Evolutionary conservation across 345 rosid genomes (phyloP), one percentile per base, ranked within the genome.

Genomic region (Combretum micranthum): DNA sequence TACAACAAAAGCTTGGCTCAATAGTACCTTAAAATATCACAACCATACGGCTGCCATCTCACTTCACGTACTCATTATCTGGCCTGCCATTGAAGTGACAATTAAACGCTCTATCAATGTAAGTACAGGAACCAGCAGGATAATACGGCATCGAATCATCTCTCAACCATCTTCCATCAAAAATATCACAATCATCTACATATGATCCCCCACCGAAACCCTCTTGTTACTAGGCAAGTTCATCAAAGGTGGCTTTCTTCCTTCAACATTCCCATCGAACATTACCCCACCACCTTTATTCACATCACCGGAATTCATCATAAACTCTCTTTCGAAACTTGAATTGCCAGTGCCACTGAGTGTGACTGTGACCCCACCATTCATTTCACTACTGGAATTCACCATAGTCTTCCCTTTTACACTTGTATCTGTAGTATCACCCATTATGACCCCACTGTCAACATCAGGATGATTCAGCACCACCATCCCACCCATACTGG

Each of bases 11-110:
- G 39, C 61, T n/a, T n/a, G n/a, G n/a, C n/a, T 45, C 46, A 56
- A 53, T 22, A 17, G 43, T 64, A 83, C 88, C 95, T 90, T 15
- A 86, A 86, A 39, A 85, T 70, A 60, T 77, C 69, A 32, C 98
- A 88, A 1, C 81, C 77, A 71, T 82, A 70, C 58, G 96, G 95
- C 65, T 86, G 85, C 95, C 97, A 87, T 69, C 69, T 87, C 97
- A 90, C 57, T 75, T 83, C 43, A 80, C 66, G 68, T 58, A 91
- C 26, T 52, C 90, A 64, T 73, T 80, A 59, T 90, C 91, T 47
- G 92, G 92, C 79, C 98, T 75, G 25, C 84, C 75, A 52, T 91
- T 85, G 17, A 50, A 66, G 11, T 85, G 80, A 61, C 97, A 87
- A 72, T 90, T 68, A 55, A 85, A 87, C 70, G 81, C 90, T 65